These are phyloP conservation scores for Allium fistulosum DNA, from an alignment of 106 monocot genomes.

Conservation along the genomic window DNA sequence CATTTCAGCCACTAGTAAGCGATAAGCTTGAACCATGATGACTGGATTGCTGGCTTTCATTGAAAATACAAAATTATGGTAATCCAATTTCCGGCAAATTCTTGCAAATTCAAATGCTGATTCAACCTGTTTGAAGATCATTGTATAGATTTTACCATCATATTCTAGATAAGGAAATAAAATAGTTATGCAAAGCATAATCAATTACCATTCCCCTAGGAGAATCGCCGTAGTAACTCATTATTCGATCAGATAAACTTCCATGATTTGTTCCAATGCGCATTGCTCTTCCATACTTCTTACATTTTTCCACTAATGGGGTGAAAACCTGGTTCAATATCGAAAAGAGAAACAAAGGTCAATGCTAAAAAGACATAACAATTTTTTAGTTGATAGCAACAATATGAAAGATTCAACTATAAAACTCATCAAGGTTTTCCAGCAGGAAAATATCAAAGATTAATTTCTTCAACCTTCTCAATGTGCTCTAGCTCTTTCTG, in stretches of 20 bases:
- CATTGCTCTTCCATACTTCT: slow-evolving; percentile 97
- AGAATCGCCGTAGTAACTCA: slow-evolving; percentile 99
- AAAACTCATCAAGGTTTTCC: background rate
- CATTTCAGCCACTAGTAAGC: slow-evolving; percentile 98
- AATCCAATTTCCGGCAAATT: slow-evolving; percentile 91
- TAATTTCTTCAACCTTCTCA: slow-evolving; percentile 54
- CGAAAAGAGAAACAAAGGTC: background rate
- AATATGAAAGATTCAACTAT: background rate
- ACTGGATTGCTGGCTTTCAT: slow-evolving; percentile 99
- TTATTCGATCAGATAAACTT: slow-evolving; percentile 98
- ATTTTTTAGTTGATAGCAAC: too few relatives aligned
- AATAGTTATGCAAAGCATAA: background rate
- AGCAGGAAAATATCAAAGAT: background rate
- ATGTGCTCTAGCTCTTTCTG: slow-evolving; percentile 97
- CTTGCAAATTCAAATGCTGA: slow-evolving; percentile 99
- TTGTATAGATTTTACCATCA: too few relatives aligned
- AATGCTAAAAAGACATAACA: background rate
- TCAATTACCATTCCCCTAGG: slow-evolving; percentile 92
- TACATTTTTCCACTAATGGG: slow-evolving; percentile 98
- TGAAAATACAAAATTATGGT: slow-evolving; percentile 98
- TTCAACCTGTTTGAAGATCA: slow-evolving; percentile 68
- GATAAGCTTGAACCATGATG: slow-evolving; percentile 97
- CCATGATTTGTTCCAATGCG: slow-evolving; percentile 99
- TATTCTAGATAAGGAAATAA: too few relatives aligned
- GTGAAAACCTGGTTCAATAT: slow-evolving; percentile 63